Evolutionary conservation across 345 rosid genomes (phyloP), one percentile per base, ranked within the genome.

Genomic region (Aquilaria malaccensis): DNA sequence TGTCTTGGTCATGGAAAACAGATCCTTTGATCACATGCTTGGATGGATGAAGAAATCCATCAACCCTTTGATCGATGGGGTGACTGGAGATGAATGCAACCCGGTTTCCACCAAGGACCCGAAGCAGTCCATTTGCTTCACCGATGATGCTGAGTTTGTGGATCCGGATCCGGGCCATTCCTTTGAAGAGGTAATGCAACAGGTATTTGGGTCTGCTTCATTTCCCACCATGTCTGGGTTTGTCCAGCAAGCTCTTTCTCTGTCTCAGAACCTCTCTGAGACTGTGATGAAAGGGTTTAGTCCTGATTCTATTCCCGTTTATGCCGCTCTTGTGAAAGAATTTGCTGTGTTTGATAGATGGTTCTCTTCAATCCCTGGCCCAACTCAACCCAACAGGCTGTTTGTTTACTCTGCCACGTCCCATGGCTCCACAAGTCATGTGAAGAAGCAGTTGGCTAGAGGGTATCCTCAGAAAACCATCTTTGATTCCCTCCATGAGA

Each of bases 121-220:
- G 6, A 56, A 61, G 22, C 66, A 76, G 58, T 72, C 83, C 60
- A 74, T 93, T 48, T 93, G 99, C 71, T 90, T 94, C 85, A 79
- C 83, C 0, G 89, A 78, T 47, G 97, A 87, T 57, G 97, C 99
- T 4, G 86, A 86, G 75, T 94, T 86, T 60, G 95, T 87, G 79
- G 97, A 94, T 72, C 92, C 92, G 67, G 99, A 94, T 81, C 99
- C 99, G 45, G 99, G 91, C 30, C 98, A 93, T 70, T 89, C 98
- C 30, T 93, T 93, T 30, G 91, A 93, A 72, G 98, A 69, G 33
- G 98, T 93, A 37, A 73, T 70, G 55, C 76, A 84, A 41, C 98
- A 89, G 70, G 96, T 93, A 4, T 93, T 93, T 52, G 97, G 97
- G 46, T 78, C 82, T 62, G 77, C 79, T 58, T 66, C 78, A 32